These are phyloP conservation scores for Tylopilus subfusipes DNA, from an alignment of 768 basidiomycete species.

Conservation along the genomic window DNA sequence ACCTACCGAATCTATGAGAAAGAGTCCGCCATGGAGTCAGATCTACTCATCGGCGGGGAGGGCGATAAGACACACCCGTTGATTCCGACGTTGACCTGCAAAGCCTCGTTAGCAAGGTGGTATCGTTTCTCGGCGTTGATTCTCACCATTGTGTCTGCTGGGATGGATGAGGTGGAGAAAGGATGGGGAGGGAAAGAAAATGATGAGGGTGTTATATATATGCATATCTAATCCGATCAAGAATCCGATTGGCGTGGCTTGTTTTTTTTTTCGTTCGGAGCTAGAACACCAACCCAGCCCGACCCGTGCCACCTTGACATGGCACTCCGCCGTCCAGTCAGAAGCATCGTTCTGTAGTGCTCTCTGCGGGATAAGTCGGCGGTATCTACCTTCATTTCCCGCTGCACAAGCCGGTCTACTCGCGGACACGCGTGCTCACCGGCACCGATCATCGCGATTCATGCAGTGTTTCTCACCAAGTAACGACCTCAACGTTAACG, in stretches of 20 bases:
- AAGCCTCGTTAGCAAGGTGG: slow-evolving; percentile 1
- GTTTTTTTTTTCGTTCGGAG: slow-evolving; percentile 22
- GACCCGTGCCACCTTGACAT: slow-evolving; percentile 7
- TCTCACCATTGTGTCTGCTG: slow-evolving; percentile 26
- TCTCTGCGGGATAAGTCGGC: slow-evolving; percentile 9
- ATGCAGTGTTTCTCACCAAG: neutral
- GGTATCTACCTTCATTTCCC: slow-evolving; percentile 10
- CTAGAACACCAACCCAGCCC: slow-evolving; percentile 19
- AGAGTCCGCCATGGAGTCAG: slow-evolving; percentile 10
- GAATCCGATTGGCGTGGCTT: slow-evolving; percentile 21
- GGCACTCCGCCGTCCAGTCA: too few relatives aligned
- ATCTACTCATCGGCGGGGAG: slow-evolving; percentile 1
- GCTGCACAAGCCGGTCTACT: neutral
- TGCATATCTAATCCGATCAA: slow-evolving; percentile 25
- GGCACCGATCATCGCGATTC: neutral
- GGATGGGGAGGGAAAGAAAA: slow-evolving; percentile 1
- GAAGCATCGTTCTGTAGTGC: too few relatives aligned
- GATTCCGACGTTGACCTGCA: slow-evolving; percentile 85
- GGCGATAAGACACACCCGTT: slow-evolving; percentile 67
- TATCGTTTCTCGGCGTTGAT: neutral
- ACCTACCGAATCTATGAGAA: slow-evolving; percentile 65
- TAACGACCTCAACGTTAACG: neutral
- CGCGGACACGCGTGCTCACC: slow-evolving; percentile 9
- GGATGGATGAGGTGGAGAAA: slow-evolving; percentile 1
- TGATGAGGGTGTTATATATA: slow-evolving; percentile 27